Percentiles rank a stretch among this genome's conserved stretches.
These are phyloP conservation scores for Croton setiger DNA, from an alignment of 441 rosid species.

Conservation along the genomic window DNA sequence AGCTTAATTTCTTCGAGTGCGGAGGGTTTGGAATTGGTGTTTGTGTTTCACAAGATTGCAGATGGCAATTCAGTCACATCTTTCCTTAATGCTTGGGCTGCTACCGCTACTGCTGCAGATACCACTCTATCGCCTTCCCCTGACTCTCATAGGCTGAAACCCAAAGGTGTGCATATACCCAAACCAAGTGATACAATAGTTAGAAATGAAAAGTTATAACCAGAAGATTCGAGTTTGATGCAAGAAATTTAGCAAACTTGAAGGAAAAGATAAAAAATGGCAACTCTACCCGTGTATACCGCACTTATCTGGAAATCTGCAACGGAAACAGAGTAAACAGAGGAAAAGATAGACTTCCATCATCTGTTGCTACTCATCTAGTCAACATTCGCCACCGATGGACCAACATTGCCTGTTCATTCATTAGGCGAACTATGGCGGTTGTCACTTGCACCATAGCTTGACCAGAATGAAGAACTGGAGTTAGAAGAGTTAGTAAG, in stretches of 20 bases:
- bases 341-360: conserved; percentile 7
- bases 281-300: conserved; percentile 20
- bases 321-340: conserved; percentile 20
- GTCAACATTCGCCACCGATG: conserved; percentile 23
- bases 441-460: conserved; percentile 14
- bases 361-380: conserved; percentile 19
- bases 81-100: conserved; percentile 35
- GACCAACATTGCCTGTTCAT: conserved; percentile 20
- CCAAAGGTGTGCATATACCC: conserved; percentile 17
- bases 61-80: conserved; percentile 24
- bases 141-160: conserved; percentile 9
- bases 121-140: not conserved
- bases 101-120: conserved; percentile 11
- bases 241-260: conserved; percentile 14
- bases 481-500: conserved; percentile 15
- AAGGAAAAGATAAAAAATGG: conserved; percentile 1
- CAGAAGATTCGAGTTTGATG: conserved; percentile 19
- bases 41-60: conserved; percentile 29
- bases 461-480: not conserved
- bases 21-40: conserved; percentile 29
- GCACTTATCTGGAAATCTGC: conserved; percentile 30
- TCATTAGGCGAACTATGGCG: conserved; percentile 21
- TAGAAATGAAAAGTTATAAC: conserved; percentile 1
- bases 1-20: conserved; percentile 25
- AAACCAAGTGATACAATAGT: conserved; percentile 14